Evolutionary conservation across 2,329 filamentous ascomycete species (phyloP), one percentile per base, ranked within the genome.

Genomic region (Zasmidium citrigriseum): DNA sequence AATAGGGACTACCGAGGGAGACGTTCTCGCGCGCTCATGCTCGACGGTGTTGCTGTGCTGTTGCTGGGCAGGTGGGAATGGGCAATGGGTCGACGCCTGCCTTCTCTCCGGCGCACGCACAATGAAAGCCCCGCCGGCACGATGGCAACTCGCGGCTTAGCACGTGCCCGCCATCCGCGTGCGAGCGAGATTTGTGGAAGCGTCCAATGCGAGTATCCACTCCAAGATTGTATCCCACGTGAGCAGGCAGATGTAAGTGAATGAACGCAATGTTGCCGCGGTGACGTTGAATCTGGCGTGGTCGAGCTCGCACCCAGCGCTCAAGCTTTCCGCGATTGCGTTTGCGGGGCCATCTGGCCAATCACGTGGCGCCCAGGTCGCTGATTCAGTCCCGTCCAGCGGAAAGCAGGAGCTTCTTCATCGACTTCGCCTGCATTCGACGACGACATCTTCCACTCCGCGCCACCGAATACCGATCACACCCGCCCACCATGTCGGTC

Each of bases 401-500:
- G 34, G 14, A 41, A 41, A 41, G 34, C 14, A 41, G 34, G 34
- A 41, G 34, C 34, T 41, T 41, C 34, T 41, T 41, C 27, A 14
- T 29, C 27, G 27, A 29, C 27, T 29, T n/a, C n/a, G n/a, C n/a
- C n/a, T 29, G 27, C 27, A 29, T 7, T 4, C 54, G 46, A 52
- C 52, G 25, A 55, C 46, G 53, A 54, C 57, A 46, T 53, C 64
- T 60, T 64, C 62, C 60, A 62, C 66, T 62, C 50, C 59, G 62
- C 57, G 60, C 44, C 53, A 55, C 53, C 61, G 27, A 55, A 56
- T 44, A 53, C 44, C 57, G 62, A 27, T 48, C 20, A 54, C 38
- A 46, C 46, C 45, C 67, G 71, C 68, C 68, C 68, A 75, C 73
- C 76, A 89, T 91, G 88, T 88, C 87, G 76, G 84, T 86, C 73